phyloP scores from a whole-genome alignment of 1,284 basidiomycete species.

The Ceratobasidium sp. region DNA sequence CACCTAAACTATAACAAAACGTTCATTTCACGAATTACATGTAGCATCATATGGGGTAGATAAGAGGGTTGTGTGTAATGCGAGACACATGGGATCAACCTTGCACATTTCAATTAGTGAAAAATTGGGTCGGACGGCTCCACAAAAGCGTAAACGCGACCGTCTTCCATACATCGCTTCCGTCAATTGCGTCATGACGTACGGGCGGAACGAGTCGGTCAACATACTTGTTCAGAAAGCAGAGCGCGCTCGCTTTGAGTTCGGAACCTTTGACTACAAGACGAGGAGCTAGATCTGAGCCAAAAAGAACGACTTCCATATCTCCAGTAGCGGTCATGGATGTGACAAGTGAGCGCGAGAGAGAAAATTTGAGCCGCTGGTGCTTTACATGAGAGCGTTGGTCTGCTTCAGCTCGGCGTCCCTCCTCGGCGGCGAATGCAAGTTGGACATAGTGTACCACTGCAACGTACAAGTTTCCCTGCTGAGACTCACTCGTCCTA shows the following conservation, averaged over 20 bases:
- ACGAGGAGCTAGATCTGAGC: slow-evolving; percentile 33
- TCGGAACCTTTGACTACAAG: slow-evolving; percentile 54
- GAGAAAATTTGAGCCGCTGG: slow-evolving; percentile 20
- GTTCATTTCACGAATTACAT: too few species aligned
- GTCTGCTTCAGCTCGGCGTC: slow-evolving; percentile 42
- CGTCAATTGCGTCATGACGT: slow-evolving; percentile 92
- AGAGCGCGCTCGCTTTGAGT: slow-evolving; percentile 74
- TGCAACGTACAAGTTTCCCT: slow-evolving; percentile 96
- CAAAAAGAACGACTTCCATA: slow-evolving; percentile 40
- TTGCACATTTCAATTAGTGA: slow-evolving; percentile 65
- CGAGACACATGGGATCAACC: too few species aligned
- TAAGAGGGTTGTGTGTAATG: too few species aligned
- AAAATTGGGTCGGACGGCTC: slow-evolving; percentile 19
- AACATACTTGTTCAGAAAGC: slow-evolving; percentile 72
- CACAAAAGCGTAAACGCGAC: slow-evolving; percentile 91
- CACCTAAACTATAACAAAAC: too few species aligned
- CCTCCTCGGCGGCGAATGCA: slow-evolving; percentile 54
- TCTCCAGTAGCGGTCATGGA: slow-evolving; percentile 19
- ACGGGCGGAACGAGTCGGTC: slow-evolving; percentile 86
- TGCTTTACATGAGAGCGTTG: slow-evolving; percentile 36
- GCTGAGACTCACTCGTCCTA: slow-evolving; percentile 85
- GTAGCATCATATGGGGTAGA: too few species aligned
- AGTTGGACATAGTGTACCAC: slow-evolving; percentile 92
- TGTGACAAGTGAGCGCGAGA: slow-evolving; percentile 1
- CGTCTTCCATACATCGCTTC: slow-evolving; percentile 96